Evolutionary conservation across 2,329 filamentous ascomycete species (phyloP).

Genomic region (Alternaria conjuncta): DNA sequence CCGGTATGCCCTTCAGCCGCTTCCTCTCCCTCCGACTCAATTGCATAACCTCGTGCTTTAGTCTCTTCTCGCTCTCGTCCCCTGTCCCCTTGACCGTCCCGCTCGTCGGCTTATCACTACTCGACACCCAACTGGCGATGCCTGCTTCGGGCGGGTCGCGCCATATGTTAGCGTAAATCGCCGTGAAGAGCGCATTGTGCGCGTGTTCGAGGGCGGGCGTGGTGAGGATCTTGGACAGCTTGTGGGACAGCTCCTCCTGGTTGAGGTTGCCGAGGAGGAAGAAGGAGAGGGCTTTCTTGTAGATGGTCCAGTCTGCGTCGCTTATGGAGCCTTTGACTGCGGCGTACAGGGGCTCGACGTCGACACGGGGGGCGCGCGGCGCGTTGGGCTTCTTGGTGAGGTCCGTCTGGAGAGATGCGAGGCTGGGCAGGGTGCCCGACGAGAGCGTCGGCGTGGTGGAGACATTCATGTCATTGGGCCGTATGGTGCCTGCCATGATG

Average conservation of each 20-base stretch:
- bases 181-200: slow-evolving; percentile 67
- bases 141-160: slow-evolving; percentile 68
- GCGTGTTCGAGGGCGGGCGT: slow-evolving; percentile 62
- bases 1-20: slow-evolving; percentile 61
- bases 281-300: slow-evolving; percentile 63
- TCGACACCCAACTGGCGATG: slow-evolving; percentile 69
- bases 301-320: slow-evolving; percentile 63
- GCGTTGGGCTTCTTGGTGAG: slow-evolving; percentile 54
- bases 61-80: slow-evolving; percentile 67
- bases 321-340: slow-evolving; percentile 66
- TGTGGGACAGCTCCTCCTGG: slow-evolving; percentile 65
- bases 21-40: slow-evolving; percentile 65
- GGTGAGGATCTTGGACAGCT: slow-evolving; percentile 62
- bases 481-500: slow-evolving; percentile 48
- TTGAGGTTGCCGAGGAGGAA: slow-evolving; percentile 68
- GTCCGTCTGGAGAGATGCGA: slow-evolving; percentile 50
- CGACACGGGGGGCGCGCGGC: slow-evolving; percentile 63
- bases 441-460: slow-evolving; percentile 44
- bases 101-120: slow-evolving; percentile 74
- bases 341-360: slow-evolving; percentile 68
- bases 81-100: slow-evolving; percentile 70
- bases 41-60: slow-evolving; percentile 70
- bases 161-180: slow-evolving; percentile 64
- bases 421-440: slow-evolving; percentile 41
- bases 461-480: slow-evolving; percentile 46